Evolutionary conservation across 2,329 filamentous ascomycete species (phyloP).

Genomic region (Aspergillus sp.): DNA sequence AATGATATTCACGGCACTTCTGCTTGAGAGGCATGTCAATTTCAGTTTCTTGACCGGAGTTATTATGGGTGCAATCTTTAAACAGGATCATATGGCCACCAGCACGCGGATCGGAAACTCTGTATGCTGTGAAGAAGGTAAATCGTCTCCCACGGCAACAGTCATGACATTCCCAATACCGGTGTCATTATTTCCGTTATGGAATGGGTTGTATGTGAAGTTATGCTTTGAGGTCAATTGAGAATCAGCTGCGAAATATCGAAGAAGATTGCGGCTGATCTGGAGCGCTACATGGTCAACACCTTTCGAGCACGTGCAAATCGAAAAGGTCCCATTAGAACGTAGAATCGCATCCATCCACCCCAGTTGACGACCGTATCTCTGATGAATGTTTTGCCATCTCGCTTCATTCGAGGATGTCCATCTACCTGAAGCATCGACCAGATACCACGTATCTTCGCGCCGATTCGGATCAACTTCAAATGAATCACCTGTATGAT

Average conservation of each 20-base stretch:
- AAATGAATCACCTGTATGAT: slow-evolving; percentile 12
- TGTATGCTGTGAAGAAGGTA: slow-evolving; percentile 11
- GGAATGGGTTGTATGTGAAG: neutral
- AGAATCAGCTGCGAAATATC: slow-evolving; percentile 54
- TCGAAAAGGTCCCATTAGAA: slow-evolving; percentile 41
- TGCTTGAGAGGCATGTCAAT: slow-evolving; percentile 3
- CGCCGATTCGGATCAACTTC: slow-evolving; percentile 4
- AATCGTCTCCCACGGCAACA: slow-evolving; percentile 18
- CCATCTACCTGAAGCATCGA: slow-evolving; percentile 15
- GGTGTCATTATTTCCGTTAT: slow-evolving; percentile 1
- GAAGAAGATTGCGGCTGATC: slow-evolving; percentile 53
- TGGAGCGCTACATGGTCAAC: slow-evolving; percentile 44
- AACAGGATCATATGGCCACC: slow-evolving; percentile 8
- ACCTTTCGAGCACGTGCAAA: slow-evolving; percentile 26
- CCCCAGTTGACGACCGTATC: slow-evolving; percentile 48
- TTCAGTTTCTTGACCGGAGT: neutral
- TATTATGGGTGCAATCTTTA: neutral
- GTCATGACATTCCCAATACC: slow-evolving; percentile 43
- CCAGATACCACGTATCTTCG: slow-evolving; percentile 20
- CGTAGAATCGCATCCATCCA: slow-evolving; percentile 51
- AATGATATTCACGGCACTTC: slow-evolving; percentile 18
- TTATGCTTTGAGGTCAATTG: slow-evolving; percentile 28
- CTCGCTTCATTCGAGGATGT: slow-evolving; percentile 8
- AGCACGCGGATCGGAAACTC: slow-evolving; percentile 23
- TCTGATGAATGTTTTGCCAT: slow-evolving; percentile 26